Percentiles rank a stretch among this genome's conserved stretches.
Conservation (phyloP, 176 grass and related monocot species). For the Musa schizocarpa region DNA sequence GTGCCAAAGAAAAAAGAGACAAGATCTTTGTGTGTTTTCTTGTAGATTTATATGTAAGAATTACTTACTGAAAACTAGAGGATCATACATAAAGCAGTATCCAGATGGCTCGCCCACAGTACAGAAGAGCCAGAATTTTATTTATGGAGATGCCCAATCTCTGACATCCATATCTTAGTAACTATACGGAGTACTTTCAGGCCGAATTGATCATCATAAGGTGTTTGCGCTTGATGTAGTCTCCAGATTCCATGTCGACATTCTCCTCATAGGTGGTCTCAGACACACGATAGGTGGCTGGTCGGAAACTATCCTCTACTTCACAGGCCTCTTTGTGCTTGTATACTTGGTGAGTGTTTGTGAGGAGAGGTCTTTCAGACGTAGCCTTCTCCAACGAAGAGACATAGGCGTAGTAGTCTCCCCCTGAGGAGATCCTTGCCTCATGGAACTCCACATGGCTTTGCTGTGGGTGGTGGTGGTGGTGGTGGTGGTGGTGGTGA, state of each 20-base stretch:
- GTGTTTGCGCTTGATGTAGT: background rate
- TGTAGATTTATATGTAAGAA: no score
- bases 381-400: background rate
- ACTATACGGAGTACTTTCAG: background rate
- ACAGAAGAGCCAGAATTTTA: background rate
- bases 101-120: background rate
- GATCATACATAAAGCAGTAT: background rate
- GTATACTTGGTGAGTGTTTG: background rate
- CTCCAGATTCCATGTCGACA: background rate
- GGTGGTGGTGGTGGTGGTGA: background rate
- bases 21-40: no score
- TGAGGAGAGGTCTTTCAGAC: background rate
- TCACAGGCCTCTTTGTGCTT: background rate
- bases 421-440: background rate
- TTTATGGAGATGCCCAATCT: background rate
- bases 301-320: background rate
- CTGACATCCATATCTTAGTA: background rate
- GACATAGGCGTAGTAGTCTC: background rate
- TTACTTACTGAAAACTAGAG: background rate
- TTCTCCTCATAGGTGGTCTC: background rate
- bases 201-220: background rate
- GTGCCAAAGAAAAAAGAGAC: no score
- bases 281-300: background rate
- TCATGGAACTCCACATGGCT: background rate
- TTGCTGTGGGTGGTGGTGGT: background rate